Conservation (phyloP, 352 stramenopile species). For the Phytophthora tubulina region DNA sequence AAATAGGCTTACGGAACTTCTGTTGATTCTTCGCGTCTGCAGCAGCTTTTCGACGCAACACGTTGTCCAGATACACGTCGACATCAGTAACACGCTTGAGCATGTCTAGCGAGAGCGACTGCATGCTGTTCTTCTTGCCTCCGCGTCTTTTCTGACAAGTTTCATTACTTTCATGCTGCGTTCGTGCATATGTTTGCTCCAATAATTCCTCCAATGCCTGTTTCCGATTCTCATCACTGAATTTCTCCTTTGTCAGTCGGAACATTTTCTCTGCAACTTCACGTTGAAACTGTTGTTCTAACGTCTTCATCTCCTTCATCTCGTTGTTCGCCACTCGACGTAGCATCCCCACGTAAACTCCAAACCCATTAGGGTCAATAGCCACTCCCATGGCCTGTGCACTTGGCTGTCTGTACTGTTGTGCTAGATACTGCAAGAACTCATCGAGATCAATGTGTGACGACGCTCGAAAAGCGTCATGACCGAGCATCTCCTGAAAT, state of each 20-base stretch:
- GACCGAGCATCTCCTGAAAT: slow-evolving; percentile 70
- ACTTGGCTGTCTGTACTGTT: slow-evolving; percentile 73
- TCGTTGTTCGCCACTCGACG: slow-evolving; percentile 79
- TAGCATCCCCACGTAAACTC: slow-evolving; percentile 82
- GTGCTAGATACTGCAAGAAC: slow-evolving; percentile 78
- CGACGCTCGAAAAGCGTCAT: slow-evolving; percentile 69
- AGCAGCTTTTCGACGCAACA: slow-evolving; percentile 69
- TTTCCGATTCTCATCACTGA: slow-evolving; percentile 83
- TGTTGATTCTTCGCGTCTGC: slow-evolving; percentile 42
- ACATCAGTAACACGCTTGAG: slow-evolving; percentile 84
- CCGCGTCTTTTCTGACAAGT: slow-evolving; percentile 18
- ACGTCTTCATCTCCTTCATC: slow-evolving; percentile 80
- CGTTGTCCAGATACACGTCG: slow-evolving; percentile 87
- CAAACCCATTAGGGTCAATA: slow-evolving; percentile 75
- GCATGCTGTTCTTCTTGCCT: slow-evolving; percentile 42
- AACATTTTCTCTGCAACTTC: slow-evolving; percentile 84
- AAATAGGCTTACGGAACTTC: slow-evolving; percentile 54
- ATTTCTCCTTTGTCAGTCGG: slow-evolving; percentile 87
- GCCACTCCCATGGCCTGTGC: slow-evolving; percentile 70
- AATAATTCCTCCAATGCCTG: slow-evolving; percentile 74
- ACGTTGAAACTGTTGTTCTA: slow-evolving; percentile 86
- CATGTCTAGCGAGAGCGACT: slow-evolving; percentile 83
- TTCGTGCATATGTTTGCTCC: slow-evolving; percentile 40
- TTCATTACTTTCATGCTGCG: slow-evolving; percentile 25
- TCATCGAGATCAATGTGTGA: slow-evolving; percentile 71